Percentiles rank a stretch among this genome's conserved stretches.
Evolutionary conservation across 305 asterid genomes (phyloP).

Genomic region (Vinca major): DNA sequence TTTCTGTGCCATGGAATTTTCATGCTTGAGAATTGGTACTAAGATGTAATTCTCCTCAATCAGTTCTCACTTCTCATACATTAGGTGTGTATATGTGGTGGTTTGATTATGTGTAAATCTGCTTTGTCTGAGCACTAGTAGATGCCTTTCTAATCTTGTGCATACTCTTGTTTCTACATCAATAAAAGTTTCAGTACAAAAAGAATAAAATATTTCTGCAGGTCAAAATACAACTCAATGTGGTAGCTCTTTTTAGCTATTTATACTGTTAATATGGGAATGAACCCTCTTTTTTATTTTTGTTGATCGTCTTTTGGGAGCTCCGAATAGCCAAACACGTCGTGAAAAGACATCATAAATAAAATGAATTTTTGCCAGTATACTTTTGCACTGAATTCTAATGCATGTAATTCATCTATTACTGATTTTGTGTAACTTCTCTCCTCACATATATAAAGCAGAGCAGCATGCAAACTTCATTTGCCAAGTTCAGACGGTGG

Average conservation of each 20-base stretch:
- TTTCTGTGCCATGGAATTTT: background rate
- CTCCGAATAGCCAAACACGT: no score
- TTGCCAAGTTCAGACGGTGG: conserved; percentile 88
- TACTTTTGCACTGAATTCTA: background rate
- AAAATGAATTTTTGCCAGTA: background rate
- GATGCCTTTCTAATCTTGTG: background rate
- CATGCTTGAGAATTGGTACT: background rate
- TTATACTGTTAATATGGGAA: no score
- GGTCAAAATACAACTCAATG: no score
- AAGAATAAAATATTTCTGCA: no score
- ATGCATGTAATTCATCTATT: background rate
- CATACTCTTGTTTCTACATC: background rate
- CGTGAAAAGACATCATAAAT: no score
- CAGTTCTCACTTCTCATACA: background rate
- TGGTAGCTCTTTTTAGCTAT: no score
- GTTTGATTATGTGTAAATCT: background rate
- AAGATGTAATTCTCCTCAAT: background rate
- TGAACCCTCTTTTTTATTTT: no score
- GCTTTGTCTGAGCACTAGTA: background rate
- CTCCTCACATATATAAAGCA: conserved; percentile 22
- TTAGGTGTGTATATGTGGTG: background rate
- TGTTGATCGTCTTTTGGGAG: no score
- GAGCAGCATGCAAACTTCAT: conserved; percentile 49
- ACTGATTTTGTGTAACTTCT: conserved; percentile 5
- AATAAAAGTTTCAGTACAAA: no score